Base-by-base conservation (phyloP, 352 stramenopile genomes). In the Phytophthora macrochlamydospora region DNA sequence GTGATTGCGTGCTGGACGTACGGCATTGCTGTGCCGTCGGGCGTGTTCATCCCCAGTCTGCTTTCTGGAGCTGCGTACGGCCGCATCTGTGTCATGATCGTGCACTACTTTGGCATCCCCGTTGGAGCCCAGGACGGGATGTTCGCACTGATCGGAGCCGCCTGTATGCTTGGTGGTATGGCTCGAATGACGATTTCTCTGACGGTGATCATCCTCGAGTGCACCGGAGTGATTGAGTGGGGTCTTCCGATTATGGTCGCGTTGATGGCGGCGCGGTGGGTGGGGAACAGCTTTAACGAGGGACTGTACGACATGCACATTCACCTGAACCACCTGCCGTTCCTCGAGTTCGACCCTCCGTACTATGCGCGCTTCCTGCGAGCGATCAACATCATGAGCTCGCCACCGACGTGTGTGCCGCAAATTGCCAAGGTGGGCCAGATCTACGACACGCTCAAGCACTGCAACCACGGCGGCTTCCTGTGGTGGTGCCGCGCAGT, bases 231-330 rank as follows among this genome's bases (percentile, higher is more conserved):
- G 69, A 98, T 99, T 62, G 93, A 99, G 73, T 99, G 98, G 83
- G 93, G 98, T 56, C 82, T 99, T 14, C 97, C 97, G 8, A 94
- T 99, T 43, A 99, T 99, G 97, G 81, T 99, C 43, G 92, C 95
- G 29, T 81, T 99, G 1, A 98, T 99, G 92, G 87, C 93, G 4
- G 97, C 97, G 24, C 81, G 97, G 11, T 98, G 97, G 80, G 97
- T 98, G 28, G 98, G 97, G 50, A 99, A 99, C 81, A 86, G 95
- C 29, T 99, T 99, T 78, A 99, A 99, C 75, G 94, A 99, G 67
- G 95, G 96, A 14, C 78, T 99, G 29, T 99, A 99, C 79, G 97
- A 99, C 76, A 98, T 99, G 62, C 96, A 99, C 71, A 99, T 99
- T 68, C 90, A 98, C 67, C 78, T 99, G 46, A 98, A 98, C 65